Evolutionary conservation across 441 rosid species (phyloP).

Genomic region (Oxalis stricta): DNA sequence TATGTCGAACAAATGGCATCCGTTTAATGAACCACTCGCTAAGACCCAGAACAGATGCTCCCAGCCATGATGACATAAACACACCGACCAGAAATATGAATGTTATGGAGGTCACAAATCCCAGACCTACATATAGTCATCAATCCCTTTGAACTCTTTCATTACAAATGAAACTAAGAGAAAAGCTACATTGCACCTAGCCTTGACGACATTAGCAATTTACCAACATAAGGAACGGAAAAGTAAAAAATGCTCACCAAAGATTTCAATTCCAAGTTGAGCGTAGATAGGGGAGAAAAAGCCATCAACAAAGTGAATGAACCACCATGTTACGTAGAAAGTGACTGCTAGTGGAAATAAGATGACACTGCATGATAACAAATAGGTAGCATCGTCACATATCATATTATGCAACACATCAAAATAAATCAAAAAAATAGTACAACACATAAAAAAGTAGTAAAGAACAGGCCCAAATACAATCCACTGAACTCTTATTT

Average conservation of each 20-base stretch:
- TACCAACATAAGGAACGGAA: background rate
- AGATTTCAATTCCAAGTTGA: constrained; percentile 79
- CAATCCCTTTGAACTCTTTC: background rate
- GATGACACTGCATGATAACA: constrained; percentile 64
- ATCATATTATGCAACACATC: no score
- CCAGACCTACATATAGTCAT: constrained; percentile 43
- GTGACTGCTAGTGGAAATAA: constrained; percentile 85
- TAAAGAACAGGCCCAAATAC: no score
- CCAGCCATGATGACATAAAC: constrained; percentile 99
- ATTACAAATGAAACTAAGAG: background rate
- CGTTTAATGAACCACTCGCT: constrained; percentile 98
- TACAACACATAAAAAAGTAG: no score
- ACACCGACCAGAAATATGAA: constrained; percentile 94
- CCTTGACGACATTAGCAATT: background rate
- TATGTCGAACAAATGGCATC: constrained; percentile 95
- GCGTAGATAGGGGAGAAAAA: constrained; percentile 92
- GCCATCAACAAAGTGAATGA: constrained; percentile 93
- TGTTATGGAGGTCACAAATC: constrained; percentile 79
- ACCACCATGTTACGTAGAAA: constrained; percentile 98
- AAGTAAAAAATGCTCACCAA: constrained; percentile 38
- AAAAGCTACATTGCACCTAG: background rate
- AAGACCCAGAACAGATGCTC: constrained; percentile 78
- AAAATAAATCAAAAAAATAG: no score
- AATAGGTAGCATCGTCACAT: constrained; percentile 17
- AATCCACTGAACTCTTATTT: no score